A percentile compares a stretch with the other conserved stretches of the same genome.
Conservation (phyloP, 2,329 filamentous ascomycete species). For the Dothistroma pini region DNA sequence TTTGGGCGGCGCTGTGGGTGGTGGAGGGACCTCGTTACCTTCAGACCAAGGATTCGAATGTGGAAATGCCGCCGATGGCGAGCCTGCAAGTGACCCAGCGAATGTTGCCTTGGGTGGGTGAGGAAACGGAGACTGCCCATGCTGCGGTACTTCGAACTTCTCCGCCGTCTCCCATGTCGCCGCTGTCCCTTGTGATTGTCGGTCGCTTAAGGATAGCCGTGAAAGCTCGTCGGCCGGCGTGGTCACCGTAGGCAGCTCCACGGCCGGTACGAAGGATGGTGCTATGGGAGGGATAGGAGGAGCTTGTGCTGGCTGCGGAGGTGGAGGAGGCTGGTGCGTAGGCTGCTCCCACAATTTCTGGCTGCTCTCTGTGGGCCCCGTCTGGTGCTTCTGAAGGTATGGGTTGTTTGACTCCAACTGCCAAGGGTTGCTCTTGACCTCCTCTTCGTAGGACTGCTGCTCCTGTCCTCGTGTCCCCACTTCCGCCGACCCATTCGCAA, state of each 20-base stretch:
- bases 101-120: conserved; percentile 5
- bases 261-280: conserved; percentile 26
- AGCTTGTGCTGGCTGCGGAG: conserved; percentile 20
- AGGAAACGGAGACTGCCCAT: conserved; percentile 27
- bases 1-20: conserved; percentile 21
- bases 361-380: conserved; percentile 32
- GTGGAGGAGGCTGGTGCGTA: conserved; percentile 12
- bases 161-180: conserved; percentile 25
- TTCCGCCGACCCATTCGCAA: conserved; percentile 12
- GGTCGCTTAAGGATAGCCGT: conserved; percentile 35
- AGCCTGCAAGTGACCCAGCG: conserved; percentile 16
- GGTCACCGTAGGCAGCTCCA: conserved; percentile 41
- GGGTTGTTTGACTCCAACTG: conserved; percentile 24
- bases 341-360: conserved; percentile 39
- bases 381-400: conserved; percentile 17
- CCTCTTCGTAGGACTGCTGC: conserved; percentile 22
- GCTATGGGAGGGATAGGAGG: conserved; percentile 23
- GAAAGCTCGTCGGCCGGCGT: conserved; percentile 42
- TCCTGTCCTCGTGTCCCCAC: conserved; percentile 14
- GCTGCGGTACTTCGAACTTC: conserved; percentile 27
- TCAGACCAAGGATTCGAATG: conserved; percentile 24
- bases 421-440: conserved; percentile 30
- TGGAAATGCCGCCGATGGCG: conserved; percentile 13
- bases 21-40: conserved; percentile 1
- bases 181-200: conserved; percentile 14